A percentile compares a stretch with the other conserved stretches of the same genome.
phyloP scores from a whole-genome alignment of 139 green algal species.

The Auxenochlorella pyrenoidosa region DNA sequence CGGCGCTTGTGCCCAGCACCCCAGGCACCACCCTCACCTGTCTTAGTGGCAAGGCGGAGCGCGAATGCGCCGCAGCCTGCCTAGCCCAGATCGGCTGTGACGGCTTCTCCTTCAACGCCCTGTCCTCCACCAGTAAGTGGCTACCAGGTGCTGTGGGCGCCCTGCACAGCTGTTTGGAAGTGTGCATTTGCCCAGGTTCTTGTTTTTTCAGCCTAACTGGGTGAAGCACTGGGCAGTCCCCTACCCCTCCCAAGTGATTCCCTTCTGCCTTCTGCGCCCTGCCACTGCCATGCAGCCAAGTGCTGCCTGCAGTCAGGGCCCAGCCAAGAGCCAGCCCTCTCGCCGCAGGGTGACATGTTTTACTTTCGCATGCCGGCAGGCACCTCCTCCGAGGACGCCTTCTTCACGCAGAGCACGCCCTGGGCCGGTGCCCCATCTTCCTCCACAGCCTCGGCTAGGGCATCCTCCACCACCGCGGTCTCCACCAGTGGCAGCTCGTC shows the following conservation, averaged over 20 bases:
- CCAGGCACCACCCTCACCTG: not conserved
- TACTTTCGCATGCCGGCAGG: not conserved
- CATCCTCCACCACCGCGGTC: not conserved
- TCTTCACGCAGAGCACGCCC: constrained; percentile 1
- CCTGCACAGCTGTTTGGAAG: no score
- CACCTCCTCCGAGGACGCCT: not conserved
- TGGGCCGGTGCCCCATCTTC: not conserved
- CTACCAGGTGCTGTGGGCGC: no score
- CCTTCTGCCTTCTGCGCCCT: no score
- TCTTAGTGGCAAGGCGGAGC: not conserved
- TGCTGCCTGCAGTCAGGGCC: not conserved
- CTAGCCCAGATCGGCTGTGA: not conserved
- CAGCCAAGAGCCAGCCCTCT: not conserved
- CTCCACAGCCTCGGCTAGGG: not conserved
- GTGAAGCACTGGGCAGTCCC: no score
- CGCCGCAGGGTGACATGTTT: not conserved
- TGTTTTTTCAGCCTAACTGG: no score
- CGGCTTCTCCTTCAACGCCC: not conserved
- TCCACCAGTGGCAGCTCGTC: not conserved
- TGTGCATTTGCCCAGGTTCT: no score
- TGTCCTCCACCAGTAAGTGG: not conserved
- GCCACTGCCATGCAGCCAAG: not conserved
- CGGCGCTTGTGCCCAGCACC: not conserved
- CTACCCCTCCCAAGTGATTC: no score
- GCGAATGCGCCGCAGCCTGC: not conserved